These are phyloP conservation scores for Globisporangium rhizosaccharum DNA, from an alignment of 352 stramenopile species.

Conservation along the genomic window DNA sequence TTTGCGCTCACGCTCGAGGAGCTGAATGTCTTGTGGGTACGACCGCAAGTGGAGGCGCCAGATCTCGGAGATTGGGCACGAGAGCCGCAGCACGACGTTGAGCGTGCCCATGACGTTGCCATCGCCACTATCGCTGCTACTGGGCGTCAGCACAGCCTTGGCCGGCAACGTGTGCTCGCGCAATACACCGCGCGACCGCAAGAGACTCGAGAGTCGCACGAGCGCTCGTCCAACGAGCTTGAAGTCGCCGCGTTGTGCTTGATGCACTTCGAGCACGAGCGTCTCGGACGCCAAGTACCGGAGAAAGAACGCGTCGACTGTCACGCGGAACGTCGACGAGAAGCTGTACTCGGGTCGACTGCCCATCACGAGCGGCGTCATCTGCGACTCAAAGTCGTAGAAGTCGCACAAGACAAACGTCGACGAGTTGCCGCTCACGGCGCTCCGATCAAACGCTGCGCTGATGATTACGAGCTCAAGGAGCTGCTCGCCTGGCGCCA, in stretches of 20 bases:
- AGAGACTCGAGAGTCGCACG: conserved; percentile 63
- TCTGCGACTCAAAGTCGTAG: conserved; percentile 93
- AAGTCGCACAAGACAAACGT: conserved; percentile 93
- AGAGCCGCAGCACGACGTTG: conserved; percentile 82
- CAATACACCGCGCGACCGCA: conserved; percentile 75
- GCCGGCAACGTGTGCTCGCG: conserved; percentile 47
- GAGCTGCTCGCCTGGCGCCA: conserved; percentile 85
- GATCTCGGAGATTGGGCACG: conserved; percentile 87
- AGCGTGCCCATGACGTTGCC: conserved; percentile 55
- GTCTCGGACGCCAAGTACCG: conserved; percentile 86
- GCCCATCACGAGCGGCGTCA: conserved; percentile 83
- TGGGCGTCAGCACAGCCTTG: conserved; percentile 23
- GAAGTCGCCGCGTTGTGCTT: conserved; percentile 84
- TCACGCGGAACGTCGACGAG: conserved; percentile 89
- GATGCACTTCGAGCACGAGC: conserved; percentile 87
- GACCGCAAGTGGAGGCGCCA: conserved; percentile 88
- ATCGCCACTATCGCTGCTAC: conserved; percentile 5
- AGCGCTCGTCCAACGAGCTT: conserved; percentile 69
- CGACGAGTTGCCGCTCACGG: conserved; percentile 63
- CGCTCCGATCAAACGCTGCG: conserved; percentile 62
- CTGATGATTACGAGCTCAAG: conserved; percentile 87
- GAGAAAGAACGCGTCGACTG: conserved; percentile 91
- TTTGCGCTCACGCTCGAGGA: conserved; percentile 29
- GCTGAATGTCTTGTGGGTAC: conserved; percentile 76
- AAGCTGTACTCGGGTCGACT: conserved; percentile 87